Percentiles rank a stretch among this genome's conserved stretches.
Conservation (phyloP, 495 filamentous ascomycete genomes). For the Astrothelium macrocarpum region DNA sequence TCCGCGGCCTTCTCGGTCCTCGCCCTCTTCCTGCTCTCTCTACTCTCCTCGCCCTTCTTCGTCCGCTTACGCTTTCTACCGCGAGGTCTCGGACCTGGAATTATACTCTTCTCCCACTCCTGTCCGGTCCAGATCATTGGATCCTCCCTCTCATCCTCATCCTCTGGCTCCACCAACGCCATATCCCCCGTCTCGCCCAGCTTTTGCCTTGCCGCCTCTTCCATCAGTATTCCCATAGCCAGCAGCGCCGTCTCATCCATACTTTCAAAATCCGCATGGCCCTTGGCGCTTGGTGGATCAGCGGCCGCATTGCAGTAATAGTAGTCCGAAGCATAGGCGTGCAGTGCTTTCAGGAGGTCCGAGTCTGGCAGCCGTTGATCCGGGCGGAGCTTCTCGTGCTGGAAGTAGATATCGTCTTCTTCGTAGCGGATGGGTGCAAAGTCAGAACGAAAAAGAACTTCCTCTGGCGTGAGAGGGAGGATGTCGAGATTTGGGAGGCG, state of each 20-base stretch:
- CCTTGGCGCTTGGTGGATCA: conserved; percentile 21
- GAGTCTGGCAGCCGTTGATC: conserved; percentile 52
- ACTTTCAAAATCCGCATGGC: conserved; percentile 45
- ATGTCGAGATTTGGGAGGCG: conserved; percentile 20
- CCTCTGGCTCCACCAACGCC: conserved; percentile 59
- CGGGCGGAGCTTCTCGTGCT: conserved; percentile 44
- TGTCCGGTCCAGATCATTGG: not conserved
- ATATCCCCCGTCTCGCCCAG: conserved; percentile 65
- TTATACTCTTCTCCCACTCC: conserved; percentile 1
- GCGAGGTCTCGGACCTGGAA: not conserved
- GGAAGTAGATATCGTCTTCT: conserved; percentile 65
- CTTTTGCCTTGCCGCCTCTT: conserved; percentile 56
- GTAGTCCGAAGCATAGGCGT: conserved; percentile 63
- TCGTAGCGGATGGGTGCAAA: conserved; percentile 53
- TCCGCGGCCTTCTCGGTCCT: not conserved
- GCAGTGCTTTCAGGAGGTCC: conserved; percentile 66
- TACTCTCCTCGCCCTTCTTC: not conserved
- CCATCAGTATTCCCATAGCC: conserved; percentile 69
- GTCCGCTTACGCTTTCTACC: not conserved
- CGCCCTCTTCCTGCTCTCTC: not conserved
- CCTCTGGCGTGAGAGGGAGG: conserved; percentile 53
- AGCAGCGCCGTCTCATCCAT: conserved; percentile 82
- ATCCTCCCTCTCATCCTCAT: conserved; percentile 11
- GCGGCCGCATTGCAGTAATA: conserved; percentile 40
- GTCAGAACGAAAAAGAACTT: conserved; percentile 58